phyloP scores from a whole-genome alignment of 2,329 filamentous ascomycete species.

The Tolypocladium endophyticum region DNA sequence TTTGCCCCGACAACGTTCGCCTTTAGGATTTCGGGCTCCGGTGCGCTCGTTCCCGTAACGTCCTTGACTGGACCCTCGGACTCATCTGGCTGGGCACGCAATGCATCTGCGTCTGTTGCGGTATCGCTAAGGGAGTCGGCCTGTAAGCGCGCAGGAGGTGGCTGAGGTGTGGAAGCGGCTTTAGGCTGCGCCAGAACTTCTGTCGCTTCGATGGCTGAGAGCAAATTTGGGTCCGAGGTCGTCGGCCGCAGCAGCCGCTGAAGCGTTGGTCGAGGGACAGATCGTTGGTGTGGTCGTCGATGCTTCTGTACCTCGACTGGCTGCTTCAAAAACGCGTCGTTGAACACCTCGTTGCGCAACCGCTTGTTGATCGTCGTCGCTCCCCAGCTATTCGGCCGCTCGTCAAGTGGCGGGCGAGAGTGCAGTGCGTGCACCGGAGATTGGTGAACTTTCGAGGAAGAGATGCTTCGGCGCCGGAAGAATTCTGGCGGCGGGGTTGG shows the following conservation, averaged over 20 bases:
- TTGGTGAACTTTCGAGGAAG: constrained; percentile 14
- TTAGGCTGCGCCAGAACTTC: constrained; percentile 3
- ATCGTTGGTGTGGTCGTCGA: constrained; percentile 57
- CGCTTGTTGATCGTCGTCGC: constrained; percentile 85
- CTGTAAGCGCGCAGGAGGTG: neutral
- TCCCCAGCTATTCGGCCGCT: constrained; percentile 65
- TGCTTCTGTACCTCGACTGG: constrained; percentile 73
- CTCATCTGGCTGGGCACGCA: constrained; percentile 22
- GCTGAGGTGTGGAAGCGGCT: neutral
- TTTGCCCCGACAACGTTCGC: constrained; percentile 26
- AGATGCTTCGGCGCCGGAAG: constrained; percentile 21
- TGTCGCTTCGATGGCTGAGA: neutral
- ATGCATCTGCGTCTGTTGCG: constrained; percentile 13
- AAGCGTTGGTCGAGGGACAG: constrained; percentile 44
- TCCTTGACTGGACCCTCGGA: constrained; percentile 33
- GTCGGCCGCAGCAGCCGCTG: constrained; percentile 33
- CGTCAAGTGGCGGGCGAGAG: constrained; percentile 33
- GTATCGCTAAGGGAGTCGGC: constrained; percentile 17
- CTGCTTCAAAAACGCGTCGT: constrained; percentile 81
- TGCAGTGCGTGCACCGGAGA: constrained; percentile 4
- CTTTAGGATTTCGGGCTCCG: constrained; percentile 47
- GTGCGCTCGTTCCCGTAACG: constrained; percentile 53
- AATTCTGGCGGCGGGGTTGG: constrained; percentile 33
- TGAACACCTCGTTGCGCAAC: constrained; percentile 81
- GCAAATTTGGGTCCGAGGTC: constrained; percentile 32